Conservation (phyloP, 257 asterid species). For the Hygrophila difformis region DNA sequence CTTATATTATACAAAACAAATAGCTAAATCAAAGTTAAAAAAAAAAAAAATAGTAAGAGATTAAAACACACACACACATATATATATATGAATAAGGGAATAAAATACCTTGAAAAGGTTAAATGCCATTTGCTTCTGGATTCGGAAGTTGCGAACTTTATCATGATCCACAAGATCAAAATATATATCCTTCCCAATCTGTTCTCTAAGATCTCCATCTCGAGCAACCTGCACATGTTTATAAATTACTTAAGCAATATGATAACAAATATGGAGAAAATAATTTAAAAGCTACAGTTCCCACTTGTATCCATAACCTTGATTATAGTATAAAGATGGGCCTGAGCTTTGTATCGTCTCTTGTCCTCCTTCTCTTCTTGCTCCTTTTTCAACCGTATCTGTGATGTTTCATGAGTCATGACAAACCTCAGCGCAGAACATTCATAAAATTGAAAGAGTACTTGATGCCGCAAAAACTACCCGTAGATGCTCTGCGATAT, state of each 20-base stretch:
- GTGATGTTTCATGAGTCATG: conserved; percentile 20
- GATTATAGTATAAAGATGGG: conserved; percentile 88
- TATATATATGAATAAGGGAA: conserved; percentile 12
- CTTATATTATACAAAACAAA: too few species aligned
- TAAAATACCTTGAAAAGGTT: conserved; percentile 72
- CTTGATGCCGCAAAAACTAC: conserved; percentile 23
- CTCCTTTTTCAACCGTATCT: conserved; percentile 92
- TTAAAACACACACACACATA: too few species aligned
- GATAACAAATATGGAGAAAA: conserved; percentile 10
- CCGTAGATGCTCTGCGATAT: conserved; percentile 61
- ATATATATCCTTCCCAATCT: conserved; percentile 83
- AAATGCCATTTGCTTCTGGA: conserved; percentile 80
- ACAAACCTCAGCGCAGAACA: conserved; percentile 9
- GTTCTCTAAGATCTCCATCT: conserved; percentile 84
- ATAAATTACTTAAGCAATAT: conserved; percentile 18
- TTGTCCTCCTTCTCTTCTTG: conserved; percentile 97
- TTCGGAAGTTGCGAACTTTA: conserved; percentile 84
- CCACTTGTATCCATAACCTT: conserved; percentile 41
- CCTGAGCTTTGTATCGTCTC: conserved; percentile 87
- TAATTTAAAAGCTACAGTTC: not conserved
- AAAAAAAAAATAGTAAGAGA: not conserved
- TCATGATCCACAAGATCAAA: conserved; percentile 99
- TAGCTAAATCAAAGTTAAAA: not conserved
- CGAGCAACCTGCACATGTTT: conserved; percentile 73
- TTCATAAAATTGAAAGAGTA: conserved; percentile 5